Base-by-base conservation (phyloP, 495 filamentous ascomycete species). In the Penicillium longicatenatum region DNA sequence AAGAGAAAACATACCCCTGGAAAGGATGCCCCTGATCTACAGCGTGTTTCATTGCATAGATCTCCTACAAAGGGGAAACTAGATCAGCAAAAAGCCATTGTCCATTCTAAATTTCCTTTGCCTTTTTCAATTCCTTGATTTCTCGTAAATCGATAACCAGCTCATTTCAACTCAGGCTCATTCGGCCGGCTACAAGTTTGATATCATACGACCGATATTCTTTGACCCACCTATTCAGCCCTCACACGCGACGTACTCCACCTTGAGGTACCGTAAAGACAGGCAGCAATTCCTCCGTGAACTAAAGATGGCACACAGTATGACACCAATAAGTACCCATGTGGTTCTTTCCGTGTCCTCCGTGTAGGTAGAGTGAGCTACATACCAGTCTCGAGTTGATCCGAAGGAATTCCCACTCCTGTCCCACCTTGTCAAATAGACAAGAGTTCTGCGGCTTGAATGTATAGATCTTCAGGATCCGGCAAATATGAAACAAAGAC, bases 181-280 rank as follows among this genome's bases (percentile, higher is more conserved):
- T 46, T 26, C 21, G 21, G 11, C 44, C 44, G 44, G 14, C 14
- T 29, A 21, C 11, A 46, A 46, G 20, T 22, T 26, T 20, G 14
- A 46, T 46, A 26, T 46, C 44, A 46, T 46, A 46, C 44, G 44
- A 46, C 8, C 22, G 44, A 46, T 26, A 46, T 1, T 26, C 3
- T 44, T 44, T 19, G 41, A 44, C 44, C 44, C 44, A 46, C 44
- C 44, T 22, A 29, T 3, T 12, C 9, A 6, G 21, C 22, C 14
- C 4, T 46, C 22, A 6, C 26, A 16, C 8, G 19, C 2, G 26
- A 46, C 5, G 3, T 46, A 46, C 44, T 26, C 44, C 44, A 46
- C 44, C 44, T 46, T 20, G 17, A 44, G 7, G n/a, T 44, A 5
- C 19, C 20, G 9, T 12, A 4, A 24, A 12, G 19, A 46, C 44